Percentiles rank a stretch among this genome's conserved stretches.
phyloP scores from a whole-genome alignment of 2,329 filamentous ascomycete species.

The Hypoxylon sp. region DNA sequence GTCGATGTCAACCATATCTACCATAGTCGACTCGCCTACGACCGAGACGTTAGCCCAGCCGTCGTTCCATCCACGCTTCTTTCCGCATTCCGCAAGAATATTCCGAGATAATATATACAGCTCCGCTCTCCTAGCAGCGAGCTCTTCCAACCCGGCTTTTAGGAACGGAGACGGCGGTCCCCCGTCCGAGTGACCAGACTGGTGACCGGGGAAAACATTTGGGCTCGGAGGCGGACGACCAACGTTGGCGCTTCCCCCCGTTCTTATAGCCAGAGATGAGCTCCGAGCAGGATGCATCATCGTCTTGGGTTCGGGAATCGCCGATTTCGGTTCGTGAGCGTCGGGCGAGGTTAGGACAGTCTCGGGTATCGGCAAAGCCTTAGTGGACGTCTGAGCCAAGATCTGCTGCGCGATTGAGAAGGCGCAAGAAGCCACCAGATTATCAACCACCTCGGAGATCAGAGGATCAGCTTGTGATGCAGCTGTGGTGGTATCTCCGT shows the following conservation, averaged over 20 bases:
- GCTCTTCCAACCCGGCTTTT: constrained; percentile 78
- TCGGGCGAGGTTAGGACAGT: constrained; percentile 63
- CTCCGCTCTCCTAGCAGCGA: constrained; percentile 86
- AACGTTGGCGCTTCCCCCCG: constrained; percentile 42
- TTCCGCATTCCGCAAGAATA: constrained; percentile 79
- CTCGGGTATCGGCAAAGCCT: constrained; percentile 73
- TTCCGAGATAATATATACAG: constrained; percentile 83
- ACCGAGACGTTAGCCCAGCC: constrained; percentile 75
- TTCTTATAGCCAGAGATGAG: constrained; percentile 67
- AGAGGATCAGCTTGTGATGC: constrained; percentile 50
- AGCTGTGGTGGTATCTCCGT: constrained; percentile 52
- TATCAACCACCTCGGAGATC: constrained; percentile 71
- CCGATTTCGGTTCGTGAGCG: constrained; percentile 68
- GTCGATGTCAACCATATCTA: constrained; percentile 68
- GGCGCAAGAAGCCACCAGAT: constrained; percentile 80
- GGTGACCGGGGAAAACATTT: constrained; percentile 64
- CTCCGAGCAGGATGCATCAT: constrained; percentile 76
- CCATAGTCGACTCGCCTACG: constrained; percentile 57
- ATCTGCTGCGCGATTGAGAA: constrained; percentile 82
- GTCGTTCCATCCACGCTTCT: constrained; percentile 78
- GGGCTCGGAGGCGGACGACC: constrained; percentile 61
- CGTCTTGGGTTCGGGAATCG: constrained; percentile 75
- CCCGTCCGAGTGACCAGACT: constrained; percentile 54
- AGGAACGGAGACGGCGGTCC: constrained; percentile 61
- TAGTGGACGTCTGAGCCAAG: constrained; percentile 78